Conservation (phyloP, 768 basidiomycete genomes). For the Macrolepiota albuminosa region DNA sequence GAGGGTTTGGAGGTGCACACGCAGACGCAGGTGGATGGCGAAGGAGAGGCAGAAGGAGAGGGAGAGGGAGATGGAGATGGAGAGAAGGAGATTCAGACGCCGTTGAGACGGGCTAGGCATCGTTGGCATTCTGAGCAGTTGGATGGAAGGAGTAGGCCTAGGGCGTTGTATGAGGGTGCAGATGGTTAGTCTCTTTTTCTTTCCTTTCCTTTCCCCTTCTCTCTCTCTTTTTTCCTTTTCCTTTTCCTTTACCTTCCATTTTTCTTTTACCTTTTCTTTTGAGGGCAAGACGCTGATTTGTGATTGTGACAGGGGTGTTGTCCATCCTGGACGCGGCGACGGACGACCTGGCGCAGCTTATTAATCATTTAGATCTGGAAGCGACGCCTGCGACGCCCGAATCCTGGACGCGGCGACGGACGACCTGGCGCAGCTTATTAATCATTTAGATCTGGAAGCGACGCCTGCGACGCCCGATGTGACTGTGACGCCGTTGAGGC, state of each 20-base stretch:
- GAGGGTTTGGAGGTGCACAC: too few relatives aligned
- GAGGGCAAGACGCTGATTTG: background rate
- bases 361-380: slow-evolving; percentile 77
- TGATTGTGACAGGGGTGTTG: slow-evolving; percentile 39
- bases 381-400: slow-evolving; percentile 64
- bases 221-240: background rate
- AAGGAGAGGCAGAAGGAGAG: too few relatives aligned
- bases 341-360: slow-evolving; percentile 71
- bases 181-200: slow-evolving; percentile 33
- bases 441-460: slow-evolving; percentile 75
- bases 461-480: slow-evolving; percentile 57
- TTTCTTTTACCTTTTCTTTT: background rate
- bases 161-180: slow-evolving; percentile 49
- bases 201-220: too few relatives aligned
- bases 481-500: slow-evolving; percentile 4
- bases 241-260: too few relatives aligned
- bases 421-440: slow-evolving; percentile 74
- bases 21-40: too few relatives aligned
- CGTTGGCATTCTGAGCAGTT: slow-evolving; percentile 66
- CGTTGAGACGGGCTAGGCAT: slow-evolving; percentile 40
- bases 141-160: slow-evolving; percentile 43
- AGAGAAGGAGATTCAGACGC: slow-evolving; percentile 28
- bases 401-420: slow-evolving; percentile 78
- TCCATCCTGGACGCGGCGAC: slow-evolving; percentile 78
- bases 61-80: background rate